Evolutionary conservation across 169 alveolate species (phyloP).

Genomic region (Plasmodium cynomolgi): DNA sequence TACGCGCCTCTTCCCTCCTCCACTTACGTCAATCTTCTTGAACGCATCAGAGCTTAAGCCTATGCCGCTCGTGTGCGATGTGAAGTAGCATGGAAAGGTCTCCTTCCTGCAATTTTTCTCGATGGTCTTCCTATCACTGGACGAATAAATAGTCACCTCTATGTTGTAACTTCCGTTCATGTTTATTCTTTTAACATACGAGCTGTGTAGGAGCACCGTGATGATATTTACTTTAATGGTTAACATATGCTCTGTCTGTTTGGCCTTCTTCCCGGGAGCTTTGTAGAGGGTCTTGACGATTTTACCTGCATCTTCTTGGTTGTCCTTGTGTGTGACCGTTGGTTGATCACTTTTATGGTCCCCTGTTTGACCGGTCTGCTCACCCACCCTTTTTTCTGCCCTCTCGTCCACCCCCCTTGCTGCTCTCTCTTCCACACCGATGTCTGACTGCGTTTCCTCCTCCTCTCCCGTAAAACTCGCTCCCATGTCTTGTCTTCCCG

Average conservation of each 20-base stretch:
- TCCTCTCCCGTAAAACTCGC: neutral
- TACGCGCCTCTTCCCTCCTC: neutral
- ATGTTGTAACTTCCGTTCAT: slow-evolving; percentile 23
- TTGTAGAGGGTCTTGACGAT: neutral
- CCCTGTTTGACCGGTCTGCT: neutral
- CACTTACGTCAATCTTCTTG: slow-evolving; percentile 42
- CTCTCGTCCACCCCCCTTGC: neutral
- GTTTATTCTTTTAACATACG: slow-evolving; percentile 9
- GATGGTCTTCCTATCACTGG: slow-evolving; percentile 35
- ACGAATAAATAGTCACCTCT: slow-evolving; percentile 35
- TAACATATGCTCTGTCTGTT: neutral
- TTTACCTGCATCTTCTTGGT: neutral
- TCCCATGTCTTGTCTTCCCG: neutral
- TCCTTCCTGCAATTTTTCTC: slow-evolving; percentile 23
- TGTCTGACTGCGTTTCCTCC: neutral
- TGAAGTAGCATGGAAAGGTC: slow-evolving; percentile 36
- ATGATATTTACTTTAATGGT: slow-evolving; percentile 38
- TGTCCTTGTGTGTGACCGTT: neutral
- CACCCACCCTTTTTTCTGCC: neutral
- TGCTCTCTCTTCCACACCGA: neutral
- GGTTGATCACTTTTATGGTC: neutral
- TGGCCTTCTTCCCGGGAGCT: neutral
- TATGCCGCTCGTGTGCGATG: slow-evolving; percentile 47
- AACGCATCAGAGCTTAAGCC: slow-evolving; percentile 56
- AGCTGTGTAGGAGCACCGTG: slow-evolving; percentile 26